A percentile compares a stretch with the other conserved stretches of the same genome.
Evolutionary conservation across 2,329 filamentous ascomycete genomes (phyloP).

Genomic region (Aureobasidium vineae): DNA sequence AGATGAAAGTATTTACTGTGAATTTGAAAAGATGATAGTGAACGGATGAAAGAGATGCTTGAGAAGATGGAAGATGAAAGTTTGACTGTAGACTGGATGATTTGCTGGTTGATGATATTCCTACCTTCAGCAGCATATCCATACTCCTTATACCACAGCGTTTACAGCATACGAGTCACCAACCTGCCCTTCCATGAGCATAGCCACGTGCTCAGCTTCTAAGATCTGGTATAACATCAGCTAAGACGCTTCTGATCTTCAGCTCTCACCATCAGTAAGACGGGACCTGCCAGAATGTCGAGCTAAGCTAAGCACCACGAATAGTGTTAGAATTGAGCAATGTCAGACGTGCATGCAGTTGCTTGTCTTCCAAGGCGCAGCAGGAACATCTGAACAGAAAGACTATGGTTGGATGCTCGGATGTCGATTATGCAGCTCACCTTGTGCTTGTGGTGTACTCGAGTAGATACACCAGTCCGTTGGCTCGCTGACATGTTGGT

Average conservation of each 20-base stretch:
- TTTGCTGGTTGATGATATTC: conserved; percentile 12
- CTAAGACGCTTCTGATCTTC: conserved; percentile 3
- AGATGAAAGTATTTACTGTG: not conserved
- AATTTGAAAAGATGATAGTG: not conserved
- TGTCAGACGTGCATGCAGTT: conserved; percentile 7
- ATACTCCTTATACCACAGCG: not conserved
- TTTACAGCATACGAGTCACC: not conserved
- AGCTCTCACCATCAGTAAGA: conserved; percentile 5
- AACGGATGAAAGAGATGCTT: not conserved
- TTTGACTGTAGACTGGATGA: conserved; percentile 3
- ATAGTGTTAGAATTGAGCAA: conserved; percentile 7
- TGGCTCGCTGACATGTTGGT: conserved; percentile 10
- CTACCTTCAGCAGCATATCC: not conserved
- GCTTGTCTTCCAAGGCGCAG: not conserved
- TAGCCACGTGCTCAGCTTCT: not conserved
- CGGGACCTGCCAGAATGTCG: not conserved
- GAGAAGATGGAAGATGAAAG: not conserved
- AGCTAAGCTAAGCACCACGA: conserved; percentile 3
- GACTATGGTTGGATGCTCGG: not conserved
- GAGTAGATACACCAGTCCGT: not conserved
- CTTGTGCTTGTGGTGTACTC: not conserved
- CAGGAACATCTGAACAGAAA: not conserved
- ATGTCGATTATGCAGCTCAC: not conserved
- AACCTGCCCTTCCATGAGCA: not conserved
- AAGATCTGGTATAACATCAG: conserved; percentile 13